A percentile compares a stretch with the other conserved stretches of the same genome.
phyloP scores from a whole-genome alignment of 2,329 filamentous ascomycete genomes.

The Alternaria hordeiaustralica region DNA sequence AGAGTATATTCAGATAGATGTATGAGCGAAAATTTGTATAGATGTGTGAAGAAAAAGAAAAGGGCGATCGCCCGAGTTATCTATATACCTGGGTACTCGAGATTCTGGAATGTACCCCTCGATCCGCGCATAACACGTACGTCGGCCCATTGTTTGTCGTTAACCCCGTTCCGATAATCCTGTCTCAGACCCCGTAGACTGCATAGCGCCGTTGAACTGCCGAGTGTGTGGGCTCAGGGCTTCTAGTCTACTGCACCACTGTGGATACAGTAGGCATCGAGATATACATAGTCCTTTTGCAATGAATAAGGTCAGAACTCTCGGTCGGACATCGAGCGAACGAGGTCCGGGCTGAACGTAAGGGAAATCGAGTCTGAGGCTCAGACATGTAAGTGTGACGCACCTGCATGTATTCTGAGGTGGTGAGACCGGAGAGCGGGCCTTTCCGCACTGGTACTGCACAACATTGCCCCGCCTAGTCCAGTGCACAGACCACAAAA shows the following conservation, averaged over 20 bases:
- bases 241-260: background rate
- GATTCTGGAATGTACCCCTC: background rate
- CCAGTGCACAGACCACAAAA: constrained; percentile 10
- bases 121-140: background rate
- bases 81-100: background rate
- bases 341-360: background rate
- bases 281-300: background rate
- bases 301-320: background rate
- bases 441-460: background rate
- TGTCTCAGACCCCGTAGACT: background rate
- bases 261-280: background rate
- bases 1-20: background rate
- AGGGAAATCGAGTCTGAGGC: too few relatives aligned
- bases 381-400: background rate
- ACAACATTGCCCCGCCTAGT: background rate
- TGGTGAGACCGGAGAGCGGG: background rate
- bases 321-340: background rate
- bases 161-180: background rate
- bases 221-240: background rate
- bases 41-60: background rate
- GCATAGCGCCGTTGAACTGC: background rate
- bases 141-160: background rate
- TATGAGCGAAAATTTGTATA: background rate
- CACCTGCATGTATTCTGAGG: background rate
- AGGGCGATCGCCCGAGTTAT: background rate